Base-by-base conservation (phyloP, 1,139 yeast species). In the Pichia sp. region DNA sequence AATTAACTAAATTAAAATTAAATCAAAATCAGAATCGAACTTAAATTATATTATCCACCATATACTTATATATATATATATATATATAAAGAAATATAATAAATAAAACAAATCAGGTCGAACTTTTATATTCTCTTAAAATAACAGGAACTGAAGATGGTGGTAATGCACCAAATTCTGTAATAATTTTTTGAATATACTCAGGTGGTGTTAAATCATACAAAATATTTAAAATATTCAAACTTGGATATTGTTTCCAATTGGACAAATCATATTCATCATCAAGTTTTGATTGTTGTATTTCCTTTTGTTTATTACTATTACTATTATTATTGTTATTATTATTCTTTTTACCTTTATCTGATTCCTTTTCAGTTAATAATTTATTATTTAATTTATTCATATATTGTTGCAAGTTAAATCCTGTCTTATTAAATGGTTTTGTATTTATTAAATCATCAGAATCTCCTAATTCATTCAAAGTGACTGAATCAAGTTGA, bases 91-190 rank as follows among this genome's bases (percentile, higher is more conserved):
- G n/a, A n/a, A n/a, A n/a, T n/a, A n/a, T n/a, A n/a, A n/a, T n/a
- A n/a, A n/a, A n/a, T n/a, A n/a, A n/a, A n/a, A n/a, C n/a, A n/a
- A n/a, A 5, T 45, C 45, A 58, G 44, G 61, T 67, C 65, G 49
- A 68, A 55, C 72, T 74, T 65, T 87, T 87, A 65, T 92, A 92
- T 64, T 92, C 98, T 66, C 97, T 78, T 57, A 92, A 72, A 51
- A 92, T 87, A 37, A 92, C 97, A 29, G 98, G 98, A 49, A 92
- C 97, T 2, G 97, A 87, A 8, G 96, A 86, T 37, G 98, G 96
- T 6, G 98, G 98, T 54, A 94, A 73, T 5, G 96, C 87, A 25
- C 99, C 99, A 52, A 90, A 78, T 62, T 92, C 99, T 2, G 98
- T 92, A 42, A 94, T 87, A 48, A 94, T 90, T 69, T 94, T 92